phyloP scores from a whole-genome alignment of 2,329 filamentous ascomycete species.

The Mycogone perniciosa region DNA sequence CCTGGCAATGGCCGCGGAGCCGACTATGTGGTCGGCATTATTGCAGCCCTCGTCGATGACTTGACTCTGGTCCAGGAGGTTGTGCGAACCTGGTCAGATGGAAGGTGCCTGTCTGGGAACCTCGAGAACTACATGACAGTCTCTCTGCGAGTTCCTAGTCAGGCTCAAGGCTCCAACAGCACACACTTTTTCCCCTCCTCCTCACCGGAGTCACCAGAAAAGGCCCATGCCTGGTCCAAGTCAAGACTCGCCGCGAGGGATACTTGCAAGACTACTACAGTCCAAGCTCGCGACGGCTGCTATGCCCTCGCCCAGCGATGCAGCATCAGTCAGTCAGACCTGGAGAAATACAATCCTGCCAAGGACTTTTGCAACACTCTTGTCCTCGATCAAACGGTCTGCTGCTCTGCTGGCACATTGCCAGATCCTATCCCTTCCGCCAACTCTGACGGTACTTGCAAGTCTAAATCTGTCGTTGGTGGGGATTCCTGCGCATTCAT shows the following conservation, averaged over 20 bases:
- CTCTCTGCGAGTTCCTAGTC: slow-evolving; percentile 14
- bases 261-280: slow-evolving; percentile 16
- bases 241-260: slow-evolving; percentile 13
- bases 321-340: slow-evolving; percentile 24
- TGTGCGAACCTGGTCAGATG: slow-evolving; percentile 19
- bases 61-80: slow-evolving; percentile 23
- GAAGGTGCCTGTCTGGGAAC: slow-evolving; percentile 16
- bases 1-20: slow-evolving; percentile 17
- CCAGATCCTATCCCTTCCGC: slow-evolving; percentile 15
- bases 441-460: slow-evolving; percentile 21
- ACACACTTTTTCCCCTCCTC: not conserved
- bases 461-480: slow-evolving; percentile 23
- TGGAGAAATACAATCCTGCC: slow-evolving; percentile 26
- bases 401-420: slow-evolving; percentile 18
- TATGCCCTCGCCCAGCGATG: slow-evolving; percentile 25
- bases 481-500: slow-evolving; percentile 31
- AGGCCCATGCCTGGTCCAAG: slow-evolving; percentile 2
- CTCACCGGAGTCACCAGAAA: not conserved
- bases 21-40: slow-evolving; percentile 25
- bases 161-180: slow-evolving; percentile 9
- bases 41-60: slow-evolving; percentile 19
- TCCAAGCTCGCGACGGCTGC: slow-evolving; percentile 25
- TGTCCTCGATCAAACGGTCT: slow-evolving; percentile 14
- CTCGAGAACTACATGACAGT: slow-evolving; percentile 15
- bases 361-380: slow-evolving; percentile 19